Conservation (phyloP, 1,284 basidiomycete species). For the Moniliophthora roreri region DNA sequence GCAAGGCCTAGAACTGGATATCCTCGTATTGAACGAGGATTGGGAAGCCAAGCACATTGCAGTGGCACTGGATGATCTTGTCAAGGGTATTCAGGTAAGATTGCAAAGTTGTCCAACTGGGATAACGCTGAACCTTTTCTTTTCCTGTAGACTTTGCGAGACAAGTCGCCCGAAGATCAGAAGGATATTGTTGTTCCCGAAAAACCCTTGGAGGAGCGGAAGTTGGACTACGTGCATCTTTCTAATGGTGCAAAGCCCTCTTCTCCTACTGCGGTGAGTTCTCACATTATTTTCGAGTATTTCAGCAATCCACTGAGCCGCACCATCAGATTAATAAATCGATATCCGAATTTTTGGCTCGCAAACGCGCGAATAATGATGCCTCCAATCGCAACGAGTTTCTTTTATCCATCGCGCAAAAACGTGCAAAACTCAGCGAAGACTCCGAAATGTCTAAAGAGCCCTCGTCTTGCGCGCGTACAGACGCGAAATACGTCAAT, state of each 20-base stretch:
- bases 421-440: constrained; percentile 39
- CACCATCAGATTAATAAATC: constrained; percentile 58
- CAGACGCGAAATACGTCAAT: constrained; percentile 67
- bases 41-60: constrained; percentile 62
- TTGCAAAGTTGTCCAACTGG: background rate
- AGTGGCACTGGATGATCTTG: constrained; percentile 51
- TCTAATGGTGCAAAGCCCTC: constrained; percentile 43
- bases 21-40: constrained; percentile 64
- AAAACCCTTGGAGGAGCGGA: constrained; percentile 57
- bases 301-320: constrained; percentile 1
- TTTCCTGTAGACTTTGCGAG: constrained; percentile 2
- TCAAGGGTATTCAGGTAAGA: constrained; percentile 53
- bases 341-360: constrained; percentile 67
- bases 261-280: constrained; percentile 57
- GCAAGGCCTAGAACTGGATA: constrained; percentile 66
- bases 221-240: constrained; percentile 57
- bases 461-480: constrained; percentile 61
- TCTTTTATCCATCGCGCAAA: constrained; percentile 54
- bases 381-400: constrained; percentile 76
- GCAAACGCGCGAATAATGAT: constrained; percentile 67
- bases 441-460: constrained; percentile 24
- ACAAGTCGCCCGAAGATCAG: constrained; percentile 12
- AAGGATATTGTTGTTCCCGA: constrained; percentile 17
- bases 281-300: constrained; percentile 4
- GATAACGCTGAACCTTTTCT: background rate